Conservation (phyloP, 2,329 filamentous ascomycete genomes). For the Alternaria viburni region DNA sequence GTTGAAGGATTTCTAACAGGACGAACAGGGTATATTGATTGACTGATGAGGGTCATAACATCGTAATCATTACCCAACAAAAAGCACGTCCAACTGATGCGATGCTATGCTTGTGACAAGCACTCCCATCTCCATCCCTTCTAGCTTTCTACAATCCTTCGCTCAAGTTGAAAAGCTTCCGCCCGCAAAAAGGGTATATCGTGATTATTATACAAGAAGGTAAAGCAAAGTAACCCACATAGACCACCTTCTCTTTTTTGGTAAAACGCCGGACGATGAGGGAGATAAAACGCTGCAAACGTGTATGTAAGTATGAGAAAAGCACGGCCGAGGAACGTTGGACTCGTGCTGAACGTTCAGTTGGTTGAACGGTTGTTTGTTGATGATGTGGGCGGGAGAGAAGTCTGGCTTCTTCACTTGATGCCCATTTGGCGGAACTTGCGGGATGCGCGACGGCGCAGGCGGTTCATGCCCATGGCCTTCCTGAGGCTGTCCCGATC, state of each 20-base stretch:
- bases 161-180: background rate
- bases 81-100: background rate
- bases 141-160: slow-evolving; percentile 1
- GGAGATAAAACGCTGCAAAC: slow-evolving; percentile 10
- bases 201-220: slow-evolving; percentile 28
- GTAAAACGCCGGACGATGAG: slow-evolving; percentile 1
- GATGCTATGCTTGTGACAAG: background rate
- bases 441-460: slow-evolving; percentile 32
- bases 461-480: slow-evolving; percentile 23
- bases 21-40: slow-evolving; percentile 6
- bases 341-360: background rate
- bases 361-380: background rate
- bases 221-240: background rate
- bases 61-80: slow-evolving; percentile 22
- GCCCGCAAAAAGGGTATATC: slow-evolving; percentile 29
- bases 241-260: slow-evolving; percentile 4
- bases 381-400: background rate
- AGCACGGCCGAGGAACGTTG: background rate
- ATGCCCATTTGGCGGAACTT: slow-evolving; percentile 32
- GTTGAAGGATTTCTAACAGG: background rate
- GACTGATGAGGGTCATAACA: slow-evolving; percentile 20
- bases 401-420: slow-evolving; percentile 5
- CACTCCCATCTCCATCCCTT: background rate
- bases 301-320: background rate
- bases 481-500: slow-evolving; percentile 26